These are phyloP conservation scores for Xylariaceae sp. DNA, from an alignment of 2,329 filamentous ascomycete genomes.

Conservation along the genomic window DNA sequence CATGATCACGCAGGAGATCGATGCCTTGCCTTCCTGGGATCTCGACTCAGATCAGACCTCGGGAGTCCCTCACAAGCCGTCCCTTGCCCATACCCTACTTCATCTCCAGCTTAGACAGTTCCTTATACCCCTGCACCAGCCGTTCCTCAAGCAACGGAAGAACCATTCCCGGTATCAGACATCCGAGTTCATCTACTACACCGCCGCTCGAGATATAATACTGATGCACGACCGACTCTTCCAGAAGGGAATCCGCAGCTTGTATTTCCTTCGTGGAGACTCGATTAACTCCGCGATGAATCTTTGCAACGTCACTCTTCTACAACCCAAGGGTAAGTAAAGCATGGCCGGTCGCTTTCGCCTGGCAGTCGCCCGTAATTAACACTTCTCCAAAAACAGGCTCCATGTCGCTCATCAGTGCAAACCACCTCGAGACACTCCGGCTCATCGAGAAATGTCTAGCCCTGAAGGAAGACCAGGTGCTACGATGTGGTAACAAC, in stretches of 20 bases:
- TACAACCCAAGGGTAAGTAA: slow-evolving; percentile 44
- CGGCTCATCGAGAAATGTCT: slow-evolving; percentile 58
- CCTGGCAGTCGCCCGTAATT: slow-evolving; percentile 9
- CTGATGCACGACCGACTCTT: slow-evolving; percentile 57
- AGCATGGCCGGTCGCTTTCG: background rate
- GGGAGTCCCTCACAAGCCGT: slow-evolving; percentile 45
- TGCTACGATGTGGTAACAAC: slow-evolving; percentile 57
- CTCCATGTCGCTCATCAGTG: slow-evolving; percentile 58
- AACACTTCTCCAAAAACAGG: slow-evolving; percentile 30
- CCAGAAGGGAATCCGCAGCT: slow-evolving; percentile 51
- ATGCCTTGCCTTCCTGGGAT: slow-evolving; percentile 54
- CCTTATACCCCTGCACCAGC: slow-evolving; percentile 56
- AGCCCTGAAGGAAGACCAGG: slow-evolving; percentile 54
- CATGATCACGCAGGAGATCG: slow-evolving; percentile 55
- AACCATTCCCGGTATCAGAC: slow-evolving; percentile 57
- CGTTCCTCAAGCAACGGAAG: slow-evolving; percentile 54
- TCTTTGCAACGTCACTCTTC: slow-evolving; percentile 55
- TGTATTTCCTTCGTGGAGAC: slow-evolving; percentile 57
- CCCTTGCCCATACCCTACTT: slow-evolving; percentile 54
- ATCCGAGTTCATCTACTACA: slow-evolving; percentile 59
- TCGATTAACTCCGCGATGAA: slow-evolving; percentile 56
- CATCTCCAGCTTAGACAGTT: slow-evolving; percentile 58
- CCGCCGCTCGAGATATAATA: slow-evolving; percentile 55
- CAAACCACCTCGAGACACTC: slow-evolving; percentile 55
- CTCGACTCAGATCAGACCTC: slow-evolving; percentile 33